A percentile compares a stretch with the other conserved stretches of the same genome.
These are phyloP conservation scores for Aureobasidium sp. DNA, from an alignment of 2,329 filamentous ascomycete genomes.

Conservation along the genomic window DNA sequence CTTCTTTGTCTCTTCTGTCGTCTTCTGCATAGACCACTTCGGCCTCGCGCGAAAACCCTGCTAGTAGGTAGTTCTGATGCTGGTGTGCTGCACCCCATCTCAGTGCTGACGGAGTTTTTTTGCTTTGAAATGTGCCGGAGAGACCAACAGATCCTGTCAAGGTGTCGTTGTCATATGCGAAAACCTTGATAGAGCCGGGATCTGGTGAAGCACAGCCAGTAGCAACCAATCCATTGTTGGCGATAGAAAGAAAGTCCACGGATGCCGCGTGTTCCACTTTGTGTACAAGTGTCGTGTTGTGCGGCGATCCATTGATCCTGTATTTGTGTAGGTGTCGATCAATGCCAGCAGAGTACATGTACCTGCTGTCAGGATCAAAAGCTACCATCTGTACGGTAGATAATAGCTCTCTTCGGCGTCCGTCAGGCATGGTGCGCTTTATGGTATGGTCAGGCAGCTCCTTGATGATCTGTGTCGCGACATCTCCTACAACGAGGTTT, in stretches of 20 bases:
- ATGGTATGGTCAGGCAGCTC: conserved; percentile 51
- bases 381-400: conserved; percentile 50
- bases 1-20: conserved; percentile 34
- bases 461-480: conserved; percentile 34
- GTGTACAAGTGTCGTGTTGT: neutral
- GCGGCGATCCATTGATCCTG: neutral
- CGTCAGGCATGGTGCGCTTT: conserved; percentile 34
- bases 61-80: conserved; percentile 43
- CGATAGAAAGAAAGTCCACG: conserved; percentile 47
- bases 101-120: conserved; percentile 36
- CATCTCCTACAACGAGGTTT: conserved; percentile 50
- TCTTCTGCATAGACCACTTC: conserved; percentile 22
- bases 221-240: conserved; percentile 36
- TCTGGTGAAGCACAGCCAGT: conserved; percentile 36
- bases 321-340: conserved; percentile 16
- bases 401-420: conserved; percentile 48
- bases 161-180: conserved; percentile 18
- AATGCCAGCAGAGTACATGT: conserved; percentile 36
- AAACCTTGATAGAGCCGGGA: conserved; percentile 27
- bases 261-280: conserved; percentile 38
- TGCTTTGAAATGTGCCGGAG: neutral
- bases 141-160: conserved; percentile 8
- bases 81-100: conserved; percentile 39
- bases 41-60: conserved; percentile 43
- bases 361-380: conserved; percentile 42